Conservation (phyloP, 345 rosid species). For the Cardamine occulta region DNA sequence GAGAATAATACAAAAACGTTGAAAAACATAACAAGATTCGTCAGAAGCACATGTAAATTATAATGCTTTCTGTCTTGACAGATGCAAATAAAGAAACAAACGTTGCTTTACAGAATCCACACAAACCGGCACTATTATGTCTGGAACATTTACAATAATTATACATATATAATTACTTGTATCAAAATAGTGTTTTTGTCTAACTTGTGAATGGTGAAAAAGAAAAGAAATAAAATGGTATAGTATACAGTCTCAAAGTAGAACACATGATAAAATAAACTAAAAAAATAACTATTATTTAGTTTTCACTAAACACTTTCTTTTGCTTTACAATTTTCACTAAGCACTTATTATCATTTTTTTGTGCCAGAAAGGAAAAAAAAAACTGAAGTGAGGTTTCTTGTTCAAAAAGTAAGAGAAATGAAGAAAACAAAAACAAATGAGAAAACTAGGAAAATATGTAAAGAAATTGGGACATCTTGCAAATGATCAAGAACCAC, state of each 20-base stretch:
- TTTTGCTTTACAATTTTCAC: too few species aligned
- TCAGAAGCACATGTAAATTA: constrained; percentile 16
- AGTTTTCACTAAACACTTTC: background rate
- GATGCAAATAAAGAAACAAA: background rate
- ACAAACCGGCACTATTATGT: constrained; percentile 13
- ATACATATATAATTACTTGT: background rate
- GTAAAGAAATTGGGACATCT: background rate
- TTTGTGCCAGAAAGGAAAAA: too few species aligned
- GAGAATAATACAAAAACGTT: constrained; percentile 8
- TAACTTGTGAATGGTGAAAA: background rate
- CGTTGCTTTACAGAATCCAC: constrained; percentile 6
- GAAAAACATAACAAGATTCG: constrained; percentile 11
- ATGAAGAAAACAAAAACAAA: background rate
- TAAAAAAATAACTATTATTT: too few species aligned
- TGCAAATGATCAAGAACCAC: background rate
- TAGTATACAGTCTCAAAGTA: background rate
- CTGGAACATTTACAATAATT: background rate
- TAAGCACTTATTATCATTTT: too few species aligned
- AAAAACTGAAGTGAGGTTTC: background rate
- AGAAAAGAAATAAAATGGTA: too few species aligned
- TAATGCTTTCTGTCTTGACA: background rate
- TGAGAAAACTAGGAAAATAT: background rate
- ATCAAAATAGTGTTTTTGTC: background rate
- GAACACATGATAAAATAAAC: background rate
- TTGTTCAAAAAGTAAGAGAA: background rate